Percentiles rank a stretch among this genome's conserved stretches.
phyloP scores from a whole-genome alignment of 2,329 filamentous ascomycete species.

The Teratosphaeriaceae sp. region DNA sequence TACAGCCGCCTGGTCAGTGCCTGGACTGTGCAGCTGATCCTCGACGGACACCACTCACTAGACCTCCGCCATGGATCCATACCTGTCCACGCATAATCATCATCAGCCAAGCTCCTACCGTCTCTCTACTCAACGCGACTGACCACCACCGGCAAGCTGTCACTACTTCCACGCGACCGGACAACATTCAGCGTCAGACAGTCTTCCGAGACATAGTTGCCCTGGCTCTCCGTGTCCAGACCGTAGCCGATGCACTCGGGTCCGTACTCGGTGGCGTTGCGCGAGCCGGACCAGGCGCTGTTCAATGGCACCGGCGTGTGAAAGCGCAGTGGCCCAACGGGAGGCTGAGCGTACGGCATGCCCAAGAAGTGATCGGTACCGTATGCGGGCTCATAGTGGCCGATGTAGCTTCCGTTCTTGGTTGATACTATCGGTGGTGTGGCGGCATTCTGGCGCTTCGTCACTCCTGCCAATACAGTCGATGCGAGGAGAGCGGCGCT shows the following conservation, averaged over 20 bases:
- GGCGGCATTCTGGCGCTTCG: not conserved
- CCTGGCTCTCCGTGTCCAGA: conserved; percentile 9
- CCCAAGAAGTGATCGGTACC: conserved; percentile 48
- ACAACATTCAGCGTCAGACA: conserved; percentile 27
- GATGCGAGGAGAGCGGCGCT: not conserved
- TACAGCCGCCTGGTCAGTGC: conserved; percentile 2
- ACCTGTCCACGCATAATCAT: conserved; percentile 14
- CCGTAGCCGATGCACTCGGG: conserved; percentile 48
- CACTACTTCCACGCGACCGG: conserved; percentile 23
- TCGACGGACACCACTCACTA: no score
- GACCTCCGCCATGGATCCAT: conserved; percentile 22
- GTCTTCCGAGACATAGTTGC: conserved; percentile 29
- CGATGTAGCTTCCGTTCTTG: conserved; percentile 44
- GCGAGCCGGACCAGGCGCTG: conserved; percentile 33
- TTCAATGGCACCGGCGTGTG: conserved; percentile 14
- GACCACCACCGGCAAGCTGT: not conserved
- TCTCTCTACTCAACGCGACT: no score
- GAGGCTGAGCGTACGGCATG: conserved; percentile 35
- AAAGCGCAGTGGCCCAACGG: conserved; percentile 49
- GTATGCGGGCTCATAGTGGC: conserved; percentile 34
- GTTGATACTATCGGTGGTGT: conserved; percentile 22
- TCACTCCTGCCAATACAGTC: not conserved
- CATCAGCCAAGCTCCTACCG: no score
- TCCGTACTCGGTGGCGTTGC: conserved; percentile 40
- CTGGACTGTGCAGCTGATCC: no score